phyloP scores from a whole-genome alignment of 306 rosid genomes.

The Vicia faba region DNA sequence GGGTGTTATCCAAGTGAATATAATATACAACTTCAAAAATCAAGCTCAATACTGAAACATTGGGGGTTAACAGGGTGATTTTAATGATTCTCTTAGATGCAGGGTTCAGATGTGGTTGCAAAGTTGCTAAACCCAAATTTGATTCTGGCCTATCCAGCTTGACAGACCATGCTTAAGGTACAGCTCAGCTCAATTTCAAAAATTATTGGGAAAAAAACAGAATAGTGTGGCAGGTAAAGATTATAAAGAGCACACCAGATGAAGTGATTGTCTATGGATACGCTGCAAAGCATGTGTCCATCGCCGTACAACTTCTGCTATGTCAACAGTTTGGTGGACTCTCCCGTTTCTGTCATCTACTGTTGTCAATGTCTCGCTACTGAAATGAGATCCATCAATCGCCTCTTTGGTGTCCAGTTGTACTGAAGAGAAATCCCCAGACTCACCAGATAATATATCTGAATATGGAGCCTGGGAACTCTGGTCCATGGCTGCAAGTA shows the following conservation, averaged over 20 bases:
- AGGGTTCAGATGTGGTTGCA: background rate
- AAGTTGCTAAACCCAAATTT: slow-evolving; percentile 9
- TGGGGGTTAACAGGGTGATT: slow-evolving; percentile 4
- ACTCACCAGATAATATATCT: slow-evolving; percentile 62
- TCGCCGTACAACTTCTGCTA: slow-evolving; percentile 94
- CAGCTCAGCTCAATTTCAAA: background rate
- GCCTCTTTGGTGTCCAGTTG: slow-evolving; percentile 67
- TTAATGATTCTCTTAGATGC: background rate
- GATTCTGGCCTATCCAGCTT: slow-evolving; percentile 1
- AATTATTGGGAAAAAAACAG: background rate
- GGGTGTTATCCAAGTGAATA: slow-evolving; percentile 4
- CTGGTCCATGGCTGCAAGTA: slow-evolving; percentile 99
- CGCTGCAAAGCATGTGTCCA: slow-evolving; percentile 99
- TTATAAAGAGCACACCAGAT: slow-evolving; percentile 56
- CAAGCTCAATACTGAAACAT: slow-evolving; percentile 13
- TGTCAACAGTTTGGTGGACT: slow-evolving; percentile 81
- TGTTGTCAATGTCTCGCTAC: slow-evolving; percentile 59
- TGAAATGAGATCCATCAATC: slow-evolving; percentile 62
- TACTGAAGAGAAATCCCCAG: slow-evolving; percentile 51
- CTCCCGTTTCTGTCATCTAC: slow-evolving; percentile 85
- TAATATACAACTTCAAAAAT: slow-evolving; percentile 12
- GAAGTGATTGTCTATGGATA: slow-evolving; percentile 97
- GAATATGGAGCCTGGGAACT: slow-evolving; percentile 88
- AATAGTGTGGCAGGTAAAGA: background rate
- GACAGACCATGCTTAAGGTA: slow-evolving; percentile 8